These are phyloP conservation scores for Irpex sp. DNA, from an alignment of 1,284 basidiomycete genomes.

Conservation along the genomic window DNA sequence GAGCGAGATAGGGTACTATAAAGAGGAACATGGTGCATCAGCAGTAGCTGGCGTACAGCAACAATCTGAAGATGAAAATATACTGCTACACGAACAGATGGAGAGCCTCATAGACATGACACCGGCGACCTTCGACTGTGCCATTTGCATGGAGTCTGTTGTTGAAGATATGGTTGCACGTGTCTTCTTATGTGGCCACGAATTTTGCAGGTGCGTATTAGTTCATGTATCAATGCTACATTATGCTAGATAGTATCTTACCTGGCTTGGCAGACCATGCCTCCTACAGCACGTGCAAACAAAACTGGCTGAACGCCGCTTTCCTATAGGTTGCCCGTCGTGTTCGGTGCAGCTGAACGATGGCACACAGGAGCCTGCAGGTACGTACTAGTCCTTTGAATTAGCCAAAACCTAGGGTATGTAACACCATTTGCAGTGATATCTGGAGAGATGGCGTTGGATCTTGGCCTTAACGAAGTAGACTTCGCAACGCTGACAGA, in stretches of 20 bases:
- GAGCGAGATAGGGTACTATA: background rate
- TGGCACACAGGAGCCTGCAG: constrained; percentile 28
- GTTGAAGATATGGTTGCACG: constrained; percentile 42
- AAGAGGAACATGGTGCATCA: background rate
- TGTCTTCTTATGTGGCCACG: constrained; percentile 47
- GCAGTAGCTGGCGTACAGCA: constrained; percentile 34
- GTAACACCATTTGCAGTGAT: constrained; percentile 31
- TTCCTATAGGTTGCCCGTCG: constrained; percentile 58
- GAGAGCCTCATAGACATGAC: constrained; percentile 27
- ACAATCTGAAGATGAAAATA: constrained; percentile 44
- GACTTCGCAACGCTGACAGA: constrained; percentile 47
- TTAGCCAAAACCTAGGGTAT: background rate
- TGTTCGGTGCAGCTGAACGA: constrained; percentile 39
- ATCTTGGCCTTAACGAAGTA: constrained; percentile 46
- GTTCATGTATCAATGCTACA: no score
- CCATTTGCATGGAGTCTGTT: constrained; percentile 52
- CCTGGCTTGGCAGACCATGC: no score
- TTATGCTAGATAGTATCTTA: no score
- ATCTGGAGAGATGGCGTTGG: constrained; percentile 36
- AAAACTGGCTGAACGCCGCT: constrained; percentile 50
- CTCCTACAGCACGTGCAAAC: constrained; percentile 39
- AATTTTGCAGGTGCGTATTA: constrained; percentile 39
- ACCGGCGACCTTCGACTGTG: constrained; percentile 45
- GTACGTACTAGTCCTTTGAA: constrained; percentile 33
- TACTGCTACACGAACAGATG: constrained; percentile 33